A percentile compares a stretch with the other conserved stretches of the same genome.
These are phyloP conservation scores for Dictyostelium discoideum DNA, from an alignment of 78 protist species.

Conservation along the genomic window DNA sequence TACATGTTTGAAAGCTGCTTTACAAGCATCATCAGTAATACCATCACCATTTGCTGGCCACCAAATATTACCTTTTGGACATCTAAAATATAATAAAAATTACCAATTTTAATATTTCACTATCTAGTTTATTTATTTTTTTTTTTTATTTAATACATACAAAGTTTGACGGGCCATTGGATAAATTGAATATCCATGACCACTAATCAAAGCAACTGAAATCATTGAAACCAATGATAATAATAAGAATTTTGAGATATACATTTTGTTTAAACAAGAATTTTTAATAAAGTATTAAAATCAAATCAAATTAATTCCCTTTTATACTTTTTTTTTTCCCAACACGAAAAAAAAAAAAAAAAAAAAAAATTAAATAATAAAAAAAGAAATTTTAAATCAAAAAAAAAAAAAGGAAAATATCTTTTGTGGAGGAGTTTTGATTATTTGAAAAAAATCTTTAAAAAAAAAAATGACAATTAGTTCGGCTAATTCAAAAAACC, in stretches of 20 bases:
- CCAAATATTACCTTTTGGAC: slow-evolving; percentile 5
- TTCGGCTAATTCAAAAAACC: not conserved
- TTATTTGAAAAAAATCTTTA: not conserved
- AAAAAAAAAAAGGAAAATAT: too few relatives aligned
- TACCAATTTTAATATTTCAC: not conserved
- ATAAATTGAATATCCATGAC: slow-evolving; percentile 54
- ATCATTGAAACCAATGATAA: not conserved
- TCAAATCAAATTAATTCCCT: too few relatives aligned
- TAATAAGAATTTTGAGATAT: not conserved
- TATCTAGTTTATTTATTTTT: not conserved
- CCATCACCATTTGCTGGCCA: slow-evolving; percentile 42
- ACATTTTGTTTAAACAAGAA: not conserved
- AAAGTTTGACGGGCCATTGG: slow-evolving; percentile 32
- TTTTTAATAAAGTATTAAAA: not conserved
- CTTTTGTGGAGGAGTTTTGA: not conserved
- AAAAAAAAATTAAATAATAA: not conserved
- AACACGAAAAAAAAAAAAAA: not conserved
- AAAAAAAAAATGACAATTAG: not conserved
- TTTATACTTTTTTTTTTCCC: too few relatives aligned
- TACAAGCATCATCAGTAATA: slow-evolving; percentile 5
- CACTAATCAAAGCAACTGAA: slow-evolving; percentile 9
- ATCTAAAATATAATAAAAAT: not conserved
- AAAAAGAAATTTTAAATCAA: too few relatives aligned
- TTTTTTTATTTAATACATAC: not conserved
- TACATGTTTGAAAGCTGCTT: slow-evolving; percentile 39